Evolutionary conservation across 106 monocot species (phyloP), one percentile per base, ranked within the genome.

Genomic region (Phalaenopsis equestris): DNA sequence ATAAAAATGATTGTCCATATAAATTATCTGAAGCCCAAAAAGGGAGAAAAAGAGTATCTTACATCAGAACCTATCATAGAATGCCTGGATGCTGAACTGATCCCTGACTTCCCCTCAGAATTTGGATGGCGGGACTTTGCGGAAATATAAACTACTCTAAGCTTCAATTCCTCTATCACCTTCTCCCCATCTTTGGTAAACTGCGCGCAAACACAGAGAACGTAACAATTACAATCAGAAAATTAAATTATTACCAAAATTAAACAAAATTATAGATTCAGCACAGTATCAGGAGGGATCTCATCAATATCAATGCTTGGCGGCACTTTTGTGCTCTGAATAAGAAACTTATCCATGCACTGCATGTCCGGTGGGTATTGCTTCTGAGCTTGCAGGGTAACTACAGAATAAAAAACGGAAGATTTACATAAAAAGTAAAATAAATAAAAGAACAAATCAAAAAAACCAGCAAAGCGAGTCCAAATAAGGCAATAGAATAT

Each of bases 331-430:
- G 94, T 94, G 84, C 94, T 98, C 84, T 91, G 98, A 55, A 98
- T 79, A 23, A 98, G 88, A 76, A 98, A 98, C 80, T 98, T 98
- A 67, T 98, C 98, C 85, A 88, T 92, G 87, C 94, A 94, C 75
- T 92, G 90, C 93, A 93, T 83, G 68, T 95, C 91, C 43, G 85
- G 77, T 67, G 95, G 93, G 79, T 83, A 86, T 56, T 92, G 89
- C 73, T 85, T 77, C 72, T 92, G 94, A 8, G 94, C 84, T 88
- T 98, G 98, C 46, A 92, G 92, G 19, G 91, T 98, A 18, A 98
- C 98, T 98, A 72, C 14, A 77, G 36, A 84, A 16, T 23, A 61
- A 9, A 49, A 30, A 30, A 30, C 30, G 30, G 30, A 30, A 30
- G 30, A n/a, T 70, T 15, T 39, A 39, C 11, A 14, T 70, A 42